These are phyloP conservation scores for Millerago galiae DNA, from an alignment of 805 yeast species.

Conservation along the genomic window DNA sequence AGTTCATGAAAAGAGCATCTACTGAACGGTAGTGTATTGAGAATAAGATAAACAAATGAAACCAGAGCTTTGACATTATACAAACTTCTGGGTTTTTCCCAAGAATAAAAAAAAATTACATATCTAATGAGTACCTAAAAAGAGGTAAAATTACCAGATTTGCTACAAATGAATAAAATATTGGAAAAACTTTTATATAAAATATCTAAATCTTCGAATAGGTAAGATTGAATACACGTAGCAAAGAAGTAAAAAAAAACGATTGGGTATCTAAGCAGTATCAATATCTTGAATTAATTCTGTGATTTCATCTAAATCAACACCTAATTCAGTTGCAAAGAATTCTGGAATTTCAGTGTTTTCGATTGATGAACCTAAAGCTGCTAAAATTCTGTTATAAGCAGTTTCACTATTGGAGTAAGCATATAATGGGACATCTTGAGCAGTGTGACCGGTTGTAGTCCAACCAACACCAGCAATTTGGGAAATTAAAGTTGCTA, in stretches of 20 bases:
- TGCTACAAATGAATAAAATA: no score
- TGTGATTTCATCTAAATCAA: slow-evolving; percentile 45
- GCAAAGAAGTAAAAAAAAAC: neutral
- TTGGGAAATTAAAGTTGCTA: slow-evolving; percentile 61
- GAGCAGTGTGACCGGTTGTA: slow-evolving; percentile 94
- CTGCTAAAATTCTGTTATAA: slow-evolving; percentile 32
- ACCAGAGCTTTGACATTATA: no score
- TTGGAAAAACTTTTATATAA: no score
- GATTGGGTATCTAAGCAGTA: slow-evolving; percentile 1
- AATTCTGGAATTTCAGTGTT: slow-evolving; percentile 78
- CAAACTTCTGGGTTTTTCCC: no score
- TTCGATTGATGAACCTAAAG: slow-evolving; percentile 76
- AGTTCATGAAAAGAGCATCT: no score
- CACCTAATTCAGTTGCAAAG: slow-evolving; percentile 48
- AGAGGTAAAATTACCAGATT: no score
- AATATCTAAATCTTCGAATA: no score
- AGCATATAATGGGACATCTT: slow-evolving; percentile 86
- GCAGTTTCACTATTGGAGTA: slow-evolving; percentile 54
- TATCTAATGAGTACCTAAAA: no score
- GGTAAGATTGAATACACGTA: neutral
- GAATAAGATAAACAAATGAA: no score
- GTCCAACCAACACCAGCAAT: slow-evolving; percentile 90
- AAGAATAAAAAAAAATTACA: no score
- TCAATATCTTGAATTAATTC: slow-evolving; percentile 40
- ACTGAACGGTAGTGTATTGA: no score